Conservation (phyloP, 169 alveolate species). For the Plasmodium cynomolgi region DNA sequence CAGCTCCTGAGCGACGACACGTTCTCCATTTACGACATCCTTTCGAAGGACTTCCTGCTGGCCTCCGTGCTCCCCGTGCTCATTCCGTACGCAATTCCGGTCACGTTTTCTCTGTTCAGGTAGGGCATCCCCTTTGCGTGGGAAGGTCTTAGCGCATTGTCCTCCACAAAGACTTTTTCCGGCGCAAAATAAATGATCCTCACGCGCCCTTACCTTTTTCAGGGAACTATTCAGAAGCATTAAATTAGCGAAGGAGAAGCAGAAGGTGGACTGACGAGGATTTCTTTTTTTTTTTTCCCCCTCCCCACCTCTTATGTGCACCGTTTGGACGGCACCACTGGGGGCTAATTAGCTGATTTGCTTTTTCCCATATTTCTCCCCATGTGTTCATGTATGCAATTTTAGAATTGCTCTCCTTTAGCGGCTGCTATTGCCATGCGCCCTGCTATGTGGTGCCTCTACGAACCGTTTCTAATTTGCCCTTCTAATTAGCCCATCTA, state of each 20-base stretch:
- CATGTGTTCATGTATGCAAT: background rate
- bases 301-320: background rate
- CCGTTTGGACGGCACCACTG: background rate
- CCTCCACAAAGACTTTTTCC: background rate
- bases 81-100: slow-evolving; percentile 54
- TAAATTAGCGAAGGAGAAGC: background rate
- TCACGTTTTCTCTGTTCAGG: slow-evolving; percentile 35
- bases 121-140: background rate
- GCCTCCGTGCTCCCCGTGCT: slow-evolving; percentile 56
- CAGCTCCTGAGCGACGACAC: slow-evolving; percentile 65
- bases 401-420: background rate
- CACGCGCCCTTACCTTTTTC: background rate
- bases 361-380: background rate
- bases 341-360: background rate
- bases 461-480: background rate
- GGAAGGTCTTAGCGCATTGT: background rate
- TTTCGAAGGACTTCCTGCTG: slow-evolving; percentile 68
- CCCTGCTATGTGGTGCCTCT: background rate
- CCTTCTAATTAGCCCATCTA: background rate
- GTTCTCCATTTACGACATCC: slow-evolving; percentile 51
- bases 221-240: background rate
- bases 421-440: background rate
- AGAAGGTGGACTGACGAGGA: background rate
- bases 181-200: background rate
- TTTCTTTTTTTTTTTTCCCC: background rate